Conservation (phyloP, 176 grass and related monocot genomes). For the Stipa capillata region DNA sequence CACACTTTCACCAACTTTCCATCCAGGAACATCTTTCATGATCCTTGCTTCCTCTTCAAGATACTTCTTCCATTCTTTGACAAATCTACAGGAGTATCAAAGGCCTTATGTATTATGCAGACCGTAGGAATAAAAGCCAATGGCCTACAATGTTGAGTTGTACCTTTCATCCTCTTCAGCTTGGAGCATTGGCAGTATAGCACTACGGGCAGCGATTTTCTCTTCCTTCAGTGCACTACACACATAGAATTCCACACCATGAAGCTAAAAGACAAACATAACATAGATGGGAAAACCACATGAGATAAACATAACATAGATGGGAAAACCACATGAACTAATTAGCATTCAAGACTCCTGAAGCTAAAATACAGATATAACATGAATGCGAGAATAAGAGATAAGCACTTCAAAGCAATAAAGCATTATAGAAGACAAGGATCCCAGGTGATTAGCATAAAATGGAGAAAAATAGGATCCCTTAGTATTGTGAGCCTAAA, state of each 20-base stretch:
- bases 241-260: neutral
- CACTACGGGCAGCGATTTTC: slow-evolving; percentile 90
- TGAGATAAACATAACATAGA: neutral
- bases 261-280: neutral
- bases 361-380: slow-evolving; percentile 10
- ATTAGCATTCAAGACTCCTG: neutral
- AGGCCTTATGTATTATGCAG: neutral
- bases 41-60: slow-evolving; percentile 78
- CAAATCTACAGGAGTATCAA: slow-evolving; percentile 47
- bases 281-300: too few relatives aligned
- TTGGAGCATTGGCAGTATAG: slow-evolving; percentile 90
- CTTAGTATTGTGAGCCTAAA: neutral
- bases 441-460: neutral
- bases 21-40: slow-evolving; percentile 95
- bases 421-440: neutral
- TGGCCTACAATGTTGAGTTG: neutral
- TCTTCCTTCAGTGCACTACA: slow-evolving; percentile 86
- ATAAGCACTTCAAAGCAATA: neutral
- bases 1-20: slow-evolving; percentile 91
- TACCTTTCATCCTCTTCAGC: slow-evolving; percentile 99
- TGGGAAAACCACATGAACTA: neutral
- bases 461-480: neutral
- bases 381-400: neutral
- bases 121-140: neutral
- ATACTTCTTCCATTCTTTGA: slow-evolving; percentile 97